phyloP scores from a whole-genome alignment of 352 stramenopile genomes.

The Phytophthora hibernalis region DNA sequence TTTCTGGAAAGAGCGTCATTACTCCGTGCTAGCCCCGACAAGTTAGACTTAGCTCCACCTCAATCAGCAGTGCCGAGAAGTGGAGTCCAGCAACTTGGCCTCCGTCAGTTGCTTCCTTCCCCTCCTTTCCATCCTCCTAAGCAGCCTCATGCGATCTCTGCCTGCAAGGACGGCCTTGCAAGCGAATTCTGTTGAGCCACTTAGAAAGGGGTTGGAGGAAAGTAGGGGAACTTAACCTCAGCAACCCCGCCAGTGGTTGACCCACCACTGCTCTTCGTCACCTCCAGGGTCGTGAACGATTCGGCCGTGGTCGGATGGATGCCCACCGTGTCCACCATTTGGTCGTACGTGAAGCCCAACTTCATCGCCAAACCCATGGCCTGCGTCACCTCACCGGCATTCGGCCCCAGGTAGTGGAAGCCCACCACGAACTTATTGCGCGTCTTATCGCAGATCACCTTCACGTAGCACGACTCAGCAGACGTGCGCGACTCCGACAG shows the following conservation, averaged over 20 bases:
- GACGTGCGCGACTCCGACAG: slow-evolving; percentile 64
- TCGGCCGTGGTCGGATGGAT: slow-evolving; percentile 98
- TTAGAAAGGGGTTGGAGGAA: slow-evolving; percentile 42
- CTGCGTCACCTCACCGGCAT: slow-evolving; percentile 96
- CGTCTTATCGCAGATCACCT: slow-evolving; percentile 94
- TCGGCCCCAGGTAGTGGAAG: slow-evolving; percentile 98
- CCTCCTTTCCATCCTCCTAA: slow-evolving; percentile 33
- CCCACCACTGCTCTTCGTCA: slow-evolving; percentile 95
- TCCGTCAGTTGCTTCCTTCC: slow-evolving; percentile 39
- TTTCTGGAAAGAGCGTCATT: slow-evolving; percentile 87
- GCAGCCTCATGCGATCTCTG: slow-evolving; percentile 1
- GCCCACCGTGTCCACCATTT: slow-evolving; percentile 94
- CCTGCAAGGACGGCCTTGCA: slow-evolving; percentile 11
- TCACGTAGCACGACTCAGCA: slow-evolving; percentile 92
- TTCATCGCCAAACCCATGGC: slow-evolving; percentile 96
- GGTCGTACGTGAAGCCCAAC: slow-evolving; percentile 93
- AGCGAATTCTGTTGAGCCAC: slow-evolving; percentile 16
- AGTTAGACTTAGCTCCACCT: slow-evolving; percentile 11
- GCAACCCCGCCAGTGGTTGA: slow-evolving; percentile 94
- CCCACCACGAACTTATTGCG: slow-evolving; percentile 93
- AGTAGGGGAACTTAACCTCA: slow-evolving; percentile 94
- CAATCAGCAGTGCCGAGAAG: neutral
- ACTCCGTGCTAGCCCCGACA: slow-evolving; percentile 45
- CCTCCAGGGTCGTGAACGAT: slow-evolving; percentile 93
- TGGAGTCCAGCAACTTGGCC: slow-evolving; percentile 24